phyloP scores from a whole-genome alignment of 2,329 filamentous ascomycete genomes.

The Pestalotiopsis sp. region DNA sequence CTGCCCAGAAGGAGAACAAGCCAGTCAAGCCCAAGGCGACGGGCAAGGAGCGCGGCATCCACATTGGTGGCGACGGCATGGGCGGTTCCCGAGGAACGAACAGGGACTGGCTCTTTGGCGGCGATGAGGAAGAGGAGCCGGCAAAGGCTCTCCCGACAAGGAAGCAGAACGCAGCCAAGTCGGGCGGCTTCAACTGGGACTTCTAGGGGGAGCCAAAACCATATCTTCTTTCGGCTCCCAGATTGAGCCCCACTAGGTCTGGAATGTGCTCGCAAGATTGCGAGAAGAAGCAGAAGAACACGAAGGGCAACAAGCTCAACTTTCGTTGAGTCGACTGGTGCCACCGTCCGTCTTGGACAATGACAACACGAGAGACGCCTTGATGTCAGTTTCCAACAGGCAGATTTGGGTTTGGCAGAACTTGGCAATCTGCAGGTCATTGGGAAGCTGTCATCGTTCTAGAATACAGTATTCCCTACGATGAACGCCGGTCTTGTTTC shows the following conservation, averaged over 20 bases:
- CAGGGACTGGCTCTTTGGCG: conserved; percentile 62
- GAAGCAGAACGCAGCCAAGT: conserved; percentile 32
- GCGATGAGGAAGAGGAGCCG: conserved; percentile 48
- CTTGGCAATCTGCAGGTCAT: too few species aligned
- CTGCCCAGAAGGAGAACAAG: conserved; percentile 57
- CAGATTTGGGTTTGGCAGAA: too few species aligned
- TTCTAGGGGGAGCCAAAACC: conserved; percentile 30
- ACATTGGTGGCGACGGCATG: conserved; percentile 67
- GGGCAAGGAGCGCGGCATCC: conserved; percentile 39
- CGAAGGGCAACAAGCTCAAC: neutral
- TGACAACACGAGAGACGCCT: too few species aligned
- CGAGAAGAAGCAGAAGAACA: neutral
- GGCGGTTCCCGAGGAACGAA: conserved; percentile 60
- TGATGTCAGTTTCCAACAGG: too few species aligned
- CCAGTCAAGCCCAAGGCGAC: conserved; percentile 23
- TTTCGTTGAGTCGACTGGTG: conserved; percentile 19
- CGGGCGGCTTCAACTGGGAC: conserved; percentile 35
- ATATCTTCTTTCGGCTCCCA: conserved; percentile 7
- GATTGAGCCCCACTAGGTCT: neutral
- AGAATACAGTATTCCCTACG: too few species aligned
- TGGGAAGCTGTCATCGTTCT: too few species aligned
- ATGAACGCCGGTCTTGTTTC: too few species aligned
- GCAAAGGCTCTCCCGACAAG: conserved; percentile 40
- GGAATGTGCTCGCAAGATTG: neutral
- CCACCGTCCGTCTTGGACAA: neutral